Evolutionary conservation across 495 filamentous ascomycete genomes (phyloP).

Genomic region (Lindgomyces ingoldianus): DNA sequence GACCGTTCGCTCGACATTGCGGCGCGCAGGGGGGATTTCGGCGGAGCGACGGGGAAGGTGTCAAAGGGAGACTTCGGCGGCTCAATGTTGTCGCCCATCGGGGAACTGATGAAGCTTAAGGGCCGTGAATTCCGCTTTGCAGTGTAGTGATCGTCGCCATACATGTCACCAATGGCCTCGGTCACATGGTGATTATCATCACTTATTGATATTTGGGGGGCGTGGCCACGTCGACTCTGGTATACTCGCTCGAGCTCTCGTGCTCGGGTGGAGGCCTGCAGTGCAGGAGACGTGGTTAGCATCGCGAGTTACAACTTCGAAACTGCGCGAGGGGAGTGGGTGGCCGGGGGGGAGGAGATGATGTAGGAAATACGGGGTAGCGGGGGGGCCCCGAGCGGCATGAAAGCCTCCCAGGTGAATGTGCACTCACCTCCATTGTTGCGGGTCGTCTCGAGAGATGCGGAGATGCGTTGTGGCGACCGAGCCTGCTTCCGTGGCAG

Average conservation of each 20-base stretch:
- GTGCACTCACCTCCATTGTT: background rate
- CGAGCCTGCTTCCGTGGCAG: background rate
- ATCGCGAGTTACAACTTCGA: background rate
- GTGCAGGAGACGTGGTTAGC: conserved; percentile 24
- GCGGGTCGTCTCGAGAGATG: background rate
- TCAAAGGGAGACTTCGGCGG: conserved; percentile 28
- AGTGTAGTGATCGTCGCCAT: conserved; percentile 70
- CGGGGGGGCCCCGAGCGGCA: too few species aligned
- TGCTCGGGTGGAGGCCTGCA: conserved; percentile 43
- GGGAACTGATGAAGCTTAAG: conserved; percentile 64
- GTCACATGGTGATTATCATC: conserved; percentile 94
- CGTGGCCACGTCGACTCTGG: conserved; percentile 59
- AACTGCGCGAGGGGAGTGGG: background rate
- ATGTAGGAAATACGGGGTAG: background rate
- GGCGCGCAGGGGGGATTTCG: conserved; percentile 26
- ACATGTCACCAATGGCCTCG: conserved; percentile 95
- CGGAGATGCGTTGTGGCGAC: background rate
- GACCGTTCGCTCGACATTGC: conserved; percentile 14
- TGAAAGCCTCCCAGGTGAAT: too few species aligned
- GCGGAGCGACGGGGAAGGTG: conserved; percentile 27
- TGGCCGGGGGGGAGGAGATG: background rate
- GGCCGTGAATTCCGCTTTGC: conserved; percentile 55
- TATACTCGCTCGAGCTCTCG: conserved; percentile 46
- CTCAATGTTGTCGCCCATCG: conserved; percentile 47
- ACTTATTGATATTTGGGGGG: conserved; percentile 68